Base-by-base conservation (phyloP, 2,329 filamentous ascomycete species). In the Neoscytalidium dimidiatum region DNA sequence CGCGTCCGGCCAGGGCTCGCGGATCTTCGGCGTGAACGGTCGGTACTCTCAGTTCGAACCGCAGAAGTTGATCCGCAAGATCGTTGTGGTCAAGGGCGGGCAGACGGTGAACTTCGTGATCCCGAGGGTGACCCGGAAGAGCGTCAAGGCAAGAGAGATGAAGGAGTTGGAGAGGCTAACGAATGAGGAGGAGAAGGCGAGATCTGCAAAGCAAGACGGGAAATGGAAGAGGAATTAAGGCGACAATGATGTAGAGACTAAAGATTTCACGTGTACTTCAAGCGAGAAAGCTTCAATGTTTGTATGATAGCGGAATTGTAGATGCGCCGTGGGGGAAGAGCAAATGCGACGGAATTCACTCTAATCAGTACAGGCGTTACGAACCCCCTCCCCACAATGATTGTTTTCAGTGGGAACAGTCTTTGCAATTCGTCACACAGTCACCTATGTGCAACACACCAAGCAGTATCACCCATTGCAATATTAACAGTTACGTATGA, bases 81-180 rank as follows among this genome's bases (percentile, higher is more conserved):
- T 88, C 1, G 85, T 94, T 71, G 83, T 92, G 13, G 88, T 91
- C 13, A 83, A 82, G 65, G 85, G 83, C 1, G 91, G 90, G 13
- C 88, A 84, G 74, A 81, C 91, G 57, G 84, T 94, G 29, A 96
- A 94, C 78, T 90, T 94, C 82, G 88, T 95, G 14, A 3, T 46
- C 1, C 5, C n/a, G n/a, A 28, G 28, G 17, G 2, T 44, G 26
- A 23, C 56, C 38, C 11, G 4, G 56, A 31, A 26, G 41, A 48
- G 14, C 0, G 2, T 46, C 1, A 43, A 28, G 35, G 1, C 1
- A 1, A 9, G n/a, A 38, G 17, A 9, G 21, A 5, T 29, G 35
- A 14, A 9, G 14, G 26, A 29, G 35, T 9, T 13, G 3, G 6
- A 4, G 53, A 31, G 17, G 53, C 4, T n/a, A 2, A 26, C 46